Conservation (phyloP, 495 filamentous ascomycete species). For the Friedmanniomyces simplex region DNA sequence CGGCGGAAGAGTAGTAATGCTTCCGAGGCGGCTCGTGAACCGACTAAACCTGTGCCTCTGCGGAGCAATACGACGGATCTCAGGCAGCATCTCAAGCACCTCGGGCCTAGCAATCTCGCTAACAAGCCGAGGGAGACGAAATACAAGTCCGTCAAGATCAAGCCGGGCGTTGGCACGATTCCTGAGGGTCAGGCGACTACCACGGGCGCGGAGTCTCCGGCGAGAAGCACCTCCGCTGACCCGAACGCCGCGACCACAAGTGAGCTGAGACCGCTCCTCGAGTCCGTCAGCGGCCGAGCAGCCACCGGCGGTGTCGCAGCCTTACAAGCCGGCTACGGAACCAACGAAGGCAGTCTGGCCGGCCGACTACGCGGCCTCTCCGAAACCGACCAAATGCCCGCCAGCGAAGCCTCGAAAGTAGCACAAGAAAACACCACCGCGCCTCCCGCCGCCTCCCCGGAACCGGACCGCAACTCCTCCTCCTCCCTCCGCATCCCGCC, state of each 20-base stretch:
- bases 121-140: slow-evolving; percentile 70
- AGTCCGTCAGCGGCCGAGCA: slow-evolving; percentile 37
- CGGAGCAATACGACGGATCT: slow-evolving; percentile 49
- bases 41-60: slow-evolving; percentile 14
- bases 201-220: background rate
- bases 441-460: background rate
- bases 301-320: slow-evolving; percentile 63
- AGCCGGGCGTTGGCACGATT: slow-evolving; percentile 42
- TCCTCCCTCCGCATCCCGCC: slow-evolving; percentile 2
- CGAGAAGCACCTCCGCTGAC: background rate
- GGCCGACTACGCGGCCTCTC: slow-evolving; percentile 5
- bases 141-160: slow-evolving; percentile 88
- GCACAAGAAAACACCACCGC: slow-evolving; percentile 15
- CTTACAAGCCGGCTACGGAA: slow-evolving; percentile 56
- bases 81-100: slow-evolving; percentile 72
- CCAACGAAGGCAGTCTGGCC: slow-evolving; percentile 27
- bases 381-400: slow-evolving; percentile 3
- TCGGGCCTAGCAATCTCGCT: slow-evolving; percentile 87
- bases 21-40: slow-evolving; percentile 14
- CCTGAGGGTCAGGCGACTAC: slow-evolving; percentile 20
- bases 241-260: slow-evolving; percentile 35
- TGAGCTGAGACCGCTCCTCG: slow-evolving; percentile 43
- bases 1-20: slow-evolving; percentile 28
- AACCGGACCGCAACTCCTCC: background rate
- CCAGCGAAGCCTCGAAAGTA: slow-evolving; percentile 5